Evolutionary conservation across 257 asterid genomes (phyloP).

Genomic region (Phtheirospermum japonicum): DNA sequence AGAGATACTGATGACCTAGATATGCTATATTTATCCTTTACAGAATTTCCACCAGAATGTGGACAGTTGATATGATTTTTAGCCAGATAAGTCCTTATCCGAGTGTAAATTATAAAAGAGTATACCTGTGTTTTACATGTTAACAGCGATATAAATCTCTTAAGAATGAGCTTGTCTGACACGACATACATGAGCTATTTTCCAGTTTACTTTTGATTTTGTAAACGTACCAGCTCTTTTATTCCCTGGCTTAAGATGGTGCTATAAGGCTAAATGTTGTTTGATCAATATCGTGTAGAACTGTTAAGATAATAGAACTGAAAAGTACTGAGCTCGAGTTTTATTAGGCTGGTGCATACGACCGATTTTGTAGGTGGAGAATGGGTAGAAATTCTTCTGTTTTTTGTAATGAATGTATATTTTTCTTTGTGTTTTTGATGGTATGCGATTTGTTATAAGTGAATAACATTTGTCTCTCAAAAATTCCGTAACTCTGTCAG

Average conservation of each 20-base stretch:
- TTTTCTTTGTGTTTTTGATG: conserved; percentile 23
- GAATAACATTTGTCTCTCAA: conserved; percentile 1
- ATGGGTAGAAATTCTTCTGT: conserved; percentile 10
- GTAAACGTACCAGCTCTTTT: background rate
- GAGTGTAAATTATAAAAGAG: background rate
- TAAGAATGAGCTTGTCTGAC: background rate
- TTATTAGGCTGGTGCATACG: background rate
- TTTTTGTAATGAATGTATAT: background rate
- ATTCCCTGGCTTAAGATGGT: background rate
- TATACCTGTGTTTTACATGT: background rate
- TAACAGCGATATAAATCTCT: background rate
- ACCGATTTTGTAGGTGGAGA: conserved; percentile 1
- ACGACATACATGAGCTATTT: background rate
- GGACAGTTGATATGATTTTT: background rate
- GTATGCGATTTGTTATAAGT: conserved; percentile 9
- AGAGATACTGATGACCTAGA: background rate
- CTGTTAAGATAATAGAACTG: background rate
- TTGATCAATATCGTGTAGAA: background rate
- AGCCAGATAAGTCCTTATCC: background rate
- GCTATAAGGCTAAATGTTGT: background rate
- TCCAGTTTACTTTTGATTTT: background rate
- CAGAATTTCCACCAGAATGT: too few relatives aligned
- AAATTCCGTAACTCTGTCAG: conserved; percentile 44
- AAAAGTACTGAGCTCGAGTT: background rate
- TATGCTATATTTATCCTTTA: too few relatives aligned